Conservation (phyloP, 129 eudicot genomes). For the Flaveria robusta region DNA sequence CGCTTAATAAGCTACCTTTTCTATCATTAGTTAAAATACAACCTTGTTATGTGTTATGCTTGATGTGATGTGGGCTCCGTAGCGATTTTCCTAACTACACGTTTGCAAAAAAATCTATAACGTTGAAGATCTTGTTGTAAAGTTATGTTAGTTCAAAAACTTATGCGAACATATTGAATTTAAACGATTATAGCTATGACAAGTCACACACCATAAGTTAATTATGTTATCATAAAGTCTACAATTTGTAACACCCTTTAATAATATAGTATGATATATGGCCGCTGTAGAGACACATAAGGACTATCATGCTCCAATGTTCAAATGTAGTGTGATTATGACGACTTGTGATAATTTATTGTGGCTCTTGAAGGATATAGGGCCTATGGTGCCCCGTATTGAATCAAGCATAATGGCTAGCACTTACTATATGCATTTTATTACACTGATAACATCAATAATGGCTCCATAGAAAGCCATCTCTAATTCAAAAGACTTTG, state of each 20-base stretch:
- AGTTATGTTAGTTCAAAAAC: neutral
- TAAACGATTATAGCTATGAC: constrained; percentile 3
- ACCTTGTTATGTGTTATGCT: neutral
- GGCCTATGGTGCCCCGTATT: constrained; percentile 3
- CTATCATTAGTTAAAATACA: too few species aligned
- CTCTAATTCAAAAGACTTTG: constrained; percentile 28
- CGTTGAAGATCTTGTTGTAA: neutral
- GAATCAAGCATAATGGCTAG: constrained; percentile 23
- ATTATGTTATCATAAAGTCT: neutral
- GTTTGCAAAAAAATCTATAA: too few species aligned
- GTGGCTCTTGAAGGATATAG: constrained; percentile 21
- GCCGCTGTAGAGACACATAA: neutral
- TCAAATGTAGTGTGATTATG: constrained; percentile 11
- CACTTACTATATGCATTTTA: constrained; percentile 22
- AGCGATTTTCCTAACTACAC: neutral
- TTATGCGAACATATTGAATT: neutral
- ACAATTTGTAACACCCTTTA: constrained; percentile 15
- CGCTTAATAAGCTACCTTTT: too few species aligned
- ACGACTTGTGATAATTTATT: constrained; percentile 12
- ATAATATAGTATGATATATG: constrained; percentile 10
- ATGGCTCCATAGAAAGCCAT: constrained; percentile 14
- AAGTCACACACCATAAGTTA: neutral
- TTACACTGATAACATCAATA: constrained; percentile 18
- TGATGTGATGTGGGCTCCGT: neutral
- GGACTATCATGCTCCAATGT: constrained; percentile 5